These are phyloP conservation scores for Candida labiduridarum DNA, from an alignment of 1,139 yeast species.

Conservation along the genomic window DNA sequence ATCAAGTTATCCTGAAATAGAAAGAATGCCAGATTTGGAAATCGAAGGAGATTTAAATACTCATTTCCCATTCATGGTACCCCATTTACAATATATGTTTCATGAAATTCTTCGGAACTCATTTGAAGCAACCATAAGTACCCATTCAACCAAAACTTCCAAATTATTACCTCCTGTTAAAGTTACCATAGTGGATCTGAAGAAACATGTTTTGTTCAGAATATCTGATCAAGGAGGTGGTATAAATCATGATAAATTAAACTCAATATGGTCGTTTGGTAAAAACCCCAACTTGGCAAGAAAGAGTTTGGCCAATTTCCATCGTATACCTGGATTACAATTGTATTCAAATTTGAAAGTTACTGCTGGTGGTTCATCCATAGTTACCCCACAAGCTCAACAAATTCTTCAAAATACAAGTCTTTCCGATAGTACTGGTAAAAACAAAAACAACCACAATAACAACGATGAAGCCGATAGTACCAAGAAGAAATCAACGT, in stretches of 20 bases:
- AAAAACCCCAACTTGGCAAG: slow-evolving; percentile 62
- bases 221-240: slow-evolving; percentile 95
- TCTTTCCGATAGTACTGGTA: slow-evolving; percentile 36
- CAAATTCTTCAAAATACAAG: slow-evolving; percentile 27
- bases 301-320: slow-evolving; percentile 62
- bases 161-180: slow-evolving; percentile 64
- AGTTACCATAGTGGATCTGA: slow-evolving; percentile 69
- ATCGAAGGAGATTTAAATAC: slow-evolving; percentile 69
- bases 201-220: slow-evolving; percentile 69
- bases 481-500: slow-evolving; percentile 36
- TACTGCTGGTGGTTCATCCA: slow-evolving; percentile 43
- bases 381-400: slow-evolving; percentile 23
- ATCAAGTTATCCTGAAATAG: slow-evolving; percentile 51
- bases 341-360: slow-evolving; percentile 44
- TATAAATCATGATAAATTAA: slow-evolving; percentile 55
- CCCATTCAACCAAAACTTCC: slow-evolving; percentile 32
- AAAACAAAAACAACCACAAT: no score
- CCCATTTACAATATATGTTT: slow-evolving; percentile 81
- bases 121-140: slow-evolving; percentile 71
- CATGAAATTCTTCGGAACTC: slow-evolving; percentile 88
- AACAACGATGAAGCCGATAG: no score
- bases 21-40: slow-evolving; percentile 71
- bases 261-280: slow-evolving; percentile 83
- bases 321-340: slow-evolving; percentile 62
- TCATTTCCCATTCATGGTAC: slow-evolving; percentile 77